These are phyloP conservation scores for Pelargonium cotyledonis DNA, from an alignment of 441 rosid species.

Conservation along the genomic window DNA sequence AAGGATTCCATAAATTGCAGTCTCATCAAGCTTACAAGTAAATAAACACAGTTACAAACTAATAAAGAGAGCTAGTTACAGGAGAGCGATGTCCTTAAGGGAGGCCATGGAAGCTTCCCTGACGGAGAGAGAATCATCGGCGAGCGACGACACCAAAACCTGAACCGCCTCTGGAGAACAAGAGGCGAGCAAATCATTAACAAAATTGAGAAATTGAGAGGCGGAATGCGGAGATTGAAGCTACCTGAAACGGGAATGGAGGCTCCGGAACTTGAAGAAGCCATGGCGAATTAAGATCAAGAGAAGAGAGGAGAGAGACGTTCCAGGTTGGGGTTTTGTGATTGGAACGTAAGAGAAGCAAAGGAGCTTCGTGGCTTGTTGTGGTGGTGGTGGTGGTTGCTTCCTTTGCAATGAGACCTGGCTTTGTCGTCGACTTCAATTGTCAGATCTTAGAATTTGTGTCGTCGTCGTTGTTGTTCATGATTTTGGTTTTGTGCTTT, in stretches of 20 bases:
- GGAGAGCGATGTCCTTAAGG: conserved; percentile 60
- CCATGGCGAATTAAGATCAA: conserved; percentile 33
- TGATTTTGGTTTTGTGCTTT: background rate
- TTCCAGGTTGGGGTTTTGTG: background rate
- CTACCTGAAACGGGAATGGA: conserved; percentile 71
- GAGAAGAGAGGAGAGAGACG: background rate
- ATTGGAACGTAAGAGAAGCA: background rate
- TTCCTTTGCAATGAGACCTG: background rate
- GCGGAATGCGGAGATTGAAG: conserved; percentile 12
- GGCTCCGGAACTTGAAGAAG: conserved; percentile 70
- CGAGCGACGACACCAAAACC: conserved; percentile 70
- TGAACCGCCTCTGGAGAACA: conserved; percentile 72
- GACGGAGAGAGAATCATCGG: conserved; percentile 77
- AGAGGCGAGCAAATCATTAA: conserved; percentile 3
- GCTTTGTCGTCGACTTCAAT: background rate
- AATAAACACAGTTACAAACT: background rate
- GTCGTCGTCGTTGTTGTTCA: background rate
- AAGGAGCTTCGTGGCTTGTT: background rate
- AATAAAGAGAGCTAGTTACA: conserved; percentile 36
- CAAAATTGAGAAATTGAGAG: background rate
- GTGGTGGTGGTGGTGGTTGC: background rate
- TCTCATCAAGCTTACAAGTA: conserved; percentile 7
- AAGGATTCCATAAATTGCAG: background rate
- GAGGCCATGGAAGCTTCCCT: conserved; percentile 81
- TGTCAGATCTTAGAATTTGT: conserved; percentile 1